phyloP scores from a whole-genome alignment of 176 grass and related monocot species.

The Tuctoria greenei region DNA sequence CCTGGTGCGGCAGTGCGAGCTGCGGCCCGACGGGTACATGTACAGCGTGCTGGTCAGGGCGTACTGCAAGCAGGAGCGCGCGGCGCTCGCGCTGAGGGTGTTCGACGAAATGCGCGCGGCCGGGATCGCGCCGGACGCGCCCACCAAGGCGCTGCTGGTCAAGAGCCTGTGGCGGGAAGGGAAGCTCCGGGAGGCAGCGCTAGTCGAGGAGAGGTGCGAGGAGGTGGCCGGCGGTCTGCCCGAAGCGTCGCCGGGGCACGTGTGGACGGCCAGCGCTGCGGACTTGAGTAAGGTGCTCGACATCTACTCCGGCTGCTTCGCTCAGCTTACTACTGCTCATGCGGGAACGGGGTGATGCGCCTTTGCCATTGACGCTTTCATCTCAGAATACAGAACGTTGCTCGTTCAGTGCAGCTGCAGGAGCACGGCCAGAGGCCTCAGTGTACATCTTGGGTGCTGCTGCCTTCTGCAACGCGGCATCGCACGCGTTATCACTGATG shows the following conservation, averaged over 20 bases:
- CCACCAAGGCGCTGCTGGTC: conserved; percentile 65
- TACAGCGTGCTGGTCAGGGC: conserved; percentile 66
- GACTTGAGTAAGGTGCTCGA: conserved; percentile 59
- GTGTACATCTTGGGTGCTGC: too few relatives aligned
- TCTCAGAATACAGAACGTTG: not conserved
- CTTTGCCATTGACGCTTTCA: not conserved
- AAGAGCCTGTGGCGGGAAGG: conserved; percentile 96
- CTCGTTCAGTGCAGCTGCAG: not conserved
- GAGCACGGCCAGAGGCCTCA: not conserved
- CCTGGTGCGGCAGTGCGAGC: conserved; percentile 63
- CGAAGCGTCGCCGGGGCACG: conserved; percentile 59
- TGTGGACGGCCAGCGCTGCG: conserved; percentile 64
- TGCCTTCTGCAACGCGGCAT: too few relatives aligned
- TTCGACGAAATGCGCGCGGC: conserved; percentile 74
- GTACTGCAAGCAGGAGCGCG: conserved; percentile 74
- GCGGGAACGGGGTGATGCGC: not conserved
- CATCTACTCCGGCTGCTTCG: conserved; percentile 75
- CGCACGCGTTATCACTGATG: not conserved
- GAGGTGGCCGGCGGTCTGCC: conserved; percentile 43
- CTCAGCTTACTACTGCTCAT: not conserved
- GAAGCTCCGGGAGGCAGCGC: conserved; percentile 74
- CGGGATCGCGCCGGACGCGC: conserved; percentile 52
- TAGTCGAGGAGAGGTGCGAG: conserved; percentile 59
- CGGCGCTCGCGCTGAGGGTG: conserved; percentile 62
- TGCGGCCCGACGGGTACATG: conserved; percentile 73